phyloP scores from a whole-genome alignment of 495 filamentous ascomycete genomes.

The Neurospora africana region DNA sequence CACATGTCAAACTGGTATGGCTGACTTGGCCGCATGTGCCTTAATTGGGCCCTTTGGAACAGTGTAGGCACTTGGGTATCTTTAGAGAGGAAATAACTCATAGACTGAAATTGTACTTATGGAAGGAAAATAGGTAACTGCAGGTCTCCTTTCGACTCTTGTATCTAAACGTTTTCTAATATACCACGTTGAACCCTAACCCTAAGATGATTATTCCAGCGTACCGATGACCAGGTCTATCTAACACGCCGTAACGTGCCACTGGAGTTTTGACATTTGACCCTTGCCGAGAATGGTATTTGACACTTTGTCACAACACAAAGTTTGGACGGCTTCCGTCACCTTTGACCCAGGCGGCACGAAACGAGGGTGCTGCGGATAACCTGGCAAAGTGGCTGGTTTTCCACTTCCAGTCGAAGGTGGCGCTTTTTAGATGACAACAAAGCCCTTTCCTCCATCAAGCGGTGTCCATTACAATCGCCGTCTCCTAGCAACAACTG shows the following conservation, averaged over 20 bases:
- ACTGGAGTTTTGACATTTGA: not conserved
- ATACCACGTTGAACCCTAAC: not conserved
- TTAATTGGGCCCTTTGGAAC: not conserved
- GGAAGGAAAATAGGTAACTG: not conserved
- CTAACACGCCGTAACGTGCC: not conserved
- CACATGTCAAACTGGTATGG: not conserved
- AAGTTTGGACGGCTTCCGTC: not conserved
- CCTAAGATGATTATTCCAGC: not conserved
- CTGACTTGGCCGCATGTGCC: not conserved
- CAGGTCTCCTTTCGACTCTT: no score
- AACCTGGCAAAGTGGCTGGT: not conserved
- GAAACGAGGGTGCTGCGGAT: not conserved
- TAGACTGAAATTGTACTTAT: not conserved
- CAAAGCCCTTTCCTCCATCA: not conserved
- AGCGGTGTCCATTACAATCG: not conserved
- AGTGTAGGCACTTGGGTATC: fast-evolving
- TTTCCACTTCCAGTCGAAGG: not conserved
- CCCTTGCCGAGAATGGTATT: not conserved
- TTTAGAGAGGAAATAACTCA: not conserved
- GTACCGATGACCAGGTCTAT: not conserved
- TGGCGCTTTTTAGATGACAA: not conserved
- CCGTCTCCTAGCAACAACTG: not conserved
- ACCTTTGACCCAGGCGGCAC: not conserved
- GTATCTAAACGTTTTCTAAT: no score
- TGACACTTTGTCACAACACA: not conserved